Evolutionary conservation across 345 rosid species (phyloP).

Genomic region (Acer campestre): DNA sequence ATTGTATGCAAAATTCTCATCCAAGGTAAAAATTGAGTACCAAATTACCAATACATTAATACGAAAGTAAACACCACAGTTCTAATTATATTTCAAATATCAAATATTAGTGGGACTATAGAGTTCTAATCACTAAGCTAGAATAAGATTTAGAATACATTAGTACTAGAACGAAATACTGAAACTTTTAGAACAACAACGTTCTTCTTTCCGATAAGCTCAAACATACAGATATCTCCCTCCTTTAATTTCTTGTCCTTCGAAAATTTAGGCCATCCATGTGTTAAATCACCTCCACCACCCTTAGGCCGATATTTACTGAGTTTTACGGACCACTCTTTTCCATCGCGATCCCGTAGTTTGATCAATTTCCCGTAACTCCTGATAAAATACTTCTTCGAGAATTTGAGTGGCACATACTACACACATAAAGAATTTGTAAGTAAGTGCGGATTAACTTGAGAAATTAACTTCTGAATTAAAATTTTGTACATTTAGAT

Average conservation of each 20-base stretch:
- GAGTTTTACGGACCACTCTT: slow-evolving; percentile 3
- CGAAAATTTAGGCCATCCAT: slow-evolving; percentile 28
- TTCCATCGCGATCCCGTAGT: slow-evolving; percentile 30
- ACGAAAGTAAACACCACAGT: too few relatives aligned
- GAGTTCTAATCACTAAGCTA: not conserved
- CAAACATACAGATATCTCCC: not conserved
- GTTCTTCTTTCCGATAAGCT: not conserved
- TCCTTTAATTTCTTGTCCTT: not conserved
- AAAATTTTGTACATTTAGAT: too few relatives aligned
- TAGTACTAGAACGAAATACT: not conserved
- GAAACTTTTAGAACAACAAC: not conserved
- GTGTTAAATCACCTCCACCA: not conserved
- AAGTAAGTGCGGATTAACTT: too few relatives aligned
- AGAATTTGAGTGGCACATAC: slow-evolving; percentile 23
- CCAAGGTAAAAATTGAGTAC: too few relatives aligned
- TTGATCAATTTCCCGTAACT: slow-evolving; percentile 1
- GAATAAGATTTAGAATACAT: slow-evolving; percentile 10
- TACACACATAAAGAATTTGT: not conserved
- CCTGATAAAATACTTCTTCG: not conserved
- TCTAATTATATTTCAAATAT: too few relatives aligned
- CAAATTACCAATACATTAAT: too few relatives aligned
- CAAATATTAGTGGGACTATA: too few relatives aligned
- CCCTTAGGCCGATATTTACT: too few relatives aligned
- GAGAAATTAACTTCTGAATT: too few relatives aligned
- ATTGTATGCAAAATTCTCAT: too few relatives aligned